Percentiles rank a stretch among this genome's conserved stretches.
phyloP scores from a whole-genome alignment of 1,284 basidiomycete genomes.

The Heterobasidion occidentale region DNA sequence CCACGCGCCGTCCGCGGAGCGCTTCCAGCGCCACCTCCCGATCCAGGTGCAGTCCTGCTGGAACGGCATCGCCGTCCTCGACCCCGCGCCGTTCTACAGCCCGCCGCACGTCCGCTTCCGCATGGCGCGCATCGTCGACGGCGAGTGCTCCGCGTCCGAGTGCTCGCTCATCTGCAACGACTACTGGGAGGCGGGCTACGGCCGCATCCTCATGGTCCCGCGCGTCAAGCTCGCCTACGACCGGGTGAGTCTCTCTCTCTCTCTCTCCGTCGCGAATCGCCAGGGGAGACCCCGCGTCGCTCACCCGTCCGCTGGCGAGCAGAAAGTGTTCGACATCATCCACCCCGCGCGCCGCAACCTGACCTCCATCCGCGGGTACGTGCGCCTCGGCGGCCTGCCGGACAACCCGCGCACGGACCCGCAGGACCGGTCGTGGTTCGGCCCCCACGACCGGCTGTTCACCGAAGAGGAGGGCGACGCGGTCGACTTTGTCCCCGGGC shows the following conservation, averaged over 20 bases:
- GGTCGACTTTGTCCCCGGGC: slow-evolving; percentile 72
- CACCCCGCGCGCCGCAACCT: slow-evolving; percentile 85
- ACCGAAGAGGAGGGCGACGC: slow-evolving; percentile 77
- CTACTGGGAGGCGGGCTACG: slow-evolving; percentile 90
- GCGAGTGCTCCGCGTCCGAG: slow-evolving; percentile 89
- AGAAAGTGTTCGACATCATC: slow-evolving; percentile 91
- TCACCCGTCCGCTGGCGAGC: slow-evolving; percentile 2
- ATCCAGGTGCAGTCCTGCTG: slow-evolving; percentile 95
- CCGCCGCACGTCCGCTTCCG: slow-evolving; percentile 86
- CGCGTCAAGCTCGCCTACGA: slow-evolving; percentile 94
- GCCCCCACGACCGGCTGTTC: slow-evolving; percentile 90
- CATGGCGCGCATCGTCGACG: slow-evolving; percentile 79
- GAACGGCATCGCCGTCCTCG: slow-evolving; percentile 92
- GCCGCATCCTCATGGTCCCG: slow-evolving; percentile 93
- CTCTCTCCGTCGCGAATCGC: too few species aligned
- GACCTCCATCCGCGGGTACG: slow-evolving; percentile 89
- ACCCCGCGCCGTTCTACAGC: slow-evolving; percentile 88
- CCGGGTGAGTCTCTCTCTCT: slow-evolving; percentile 40
- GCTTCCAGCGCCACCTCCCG: slow-evolving; percentile 87
- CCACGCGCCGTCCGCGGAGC: slow-evolving; percentile 61
- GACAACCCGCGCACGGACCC: slow-evolving; percentile 93
- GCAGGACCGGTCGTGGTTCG: slow-evolving; percentile 92
- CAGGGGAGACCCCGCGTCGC: neutral
- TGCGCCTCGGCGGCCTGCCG: slow-evolving; percentile 82
- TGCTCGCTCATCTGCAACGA: slow-evolving; percentile 95